phyloP scores from a whole-genome alignment of 768 basidiomycete species.

The Tricholoma saponaceum region DNA sequence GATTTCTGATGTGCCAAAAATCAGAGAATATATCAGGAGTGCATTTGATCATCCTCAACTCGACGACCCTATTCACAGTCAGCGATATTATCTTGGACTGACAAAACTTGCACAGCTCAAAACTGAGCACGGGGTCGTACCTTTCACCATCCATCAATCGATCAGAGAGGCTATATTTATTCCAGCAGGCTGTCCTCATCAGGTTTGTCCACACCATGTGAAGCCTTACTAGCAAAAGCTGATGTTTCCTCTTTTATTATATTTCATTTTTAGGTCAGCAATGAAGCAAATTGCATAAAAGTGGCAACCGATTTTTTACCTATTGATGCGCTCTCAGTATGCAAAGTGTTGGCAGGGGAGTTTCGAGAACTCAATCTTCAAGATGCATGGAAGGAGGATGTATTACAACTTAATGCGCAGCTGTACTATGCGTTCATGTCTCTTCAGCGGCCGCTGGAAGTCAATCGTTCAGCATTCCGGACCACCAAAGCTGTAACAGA shows the following conservation, averaged over 20 bases:
- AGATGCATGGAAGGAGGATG: constrained; percentile 88
- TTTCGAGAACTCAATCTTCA: constrained; percentile 84
- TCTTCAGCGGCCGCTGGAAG: not conserved
- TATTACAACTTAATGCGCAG: constrained; percentile 56
- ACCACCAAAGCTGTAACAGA: not conserved
- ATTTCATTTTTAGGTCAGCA: constrained; percentile 81
- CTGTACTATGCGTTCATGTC: not conserved
- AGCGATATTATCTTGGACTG: constrained; percentile 75
- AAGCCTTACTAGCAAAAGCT: not conserved
- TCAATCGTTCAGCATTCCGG: not conserved
- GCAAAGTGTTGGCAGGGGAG: constrained; percentile 78
- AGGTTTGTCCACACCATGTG: constrained; percentile 41
- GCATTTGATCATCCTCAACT: constrained; percentile 62
- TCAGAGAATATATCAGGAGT: too few species aligned
- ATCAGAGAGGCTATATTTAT: constrained; percentile 93
- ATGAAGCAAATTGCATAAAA: constrained; percentile 88
- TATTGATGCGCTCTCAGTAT: constrained; percentile 83
- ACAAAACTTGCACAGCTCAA: constrained; percentile 55
- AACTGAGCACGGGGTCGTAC: constrained; percentile 64
- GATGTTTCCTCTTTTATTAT: not conserved
- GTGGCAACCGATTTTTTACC: constrained; percentile 92
- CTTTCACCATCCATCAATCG: constrained; percentile 80
- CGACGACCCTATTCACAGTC: constrained; percentile 90
- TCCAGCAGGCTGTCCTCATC: constrained; percentile 88
- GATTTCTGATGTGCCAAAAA: constrained; percentile 68